Evolutionary conservation across 2,329 filamentous ascomycete genomes (phyloP), one percentile per base, ranked within the genome.

Genomic region (Biscogniauxia mediterranea): DNA sequence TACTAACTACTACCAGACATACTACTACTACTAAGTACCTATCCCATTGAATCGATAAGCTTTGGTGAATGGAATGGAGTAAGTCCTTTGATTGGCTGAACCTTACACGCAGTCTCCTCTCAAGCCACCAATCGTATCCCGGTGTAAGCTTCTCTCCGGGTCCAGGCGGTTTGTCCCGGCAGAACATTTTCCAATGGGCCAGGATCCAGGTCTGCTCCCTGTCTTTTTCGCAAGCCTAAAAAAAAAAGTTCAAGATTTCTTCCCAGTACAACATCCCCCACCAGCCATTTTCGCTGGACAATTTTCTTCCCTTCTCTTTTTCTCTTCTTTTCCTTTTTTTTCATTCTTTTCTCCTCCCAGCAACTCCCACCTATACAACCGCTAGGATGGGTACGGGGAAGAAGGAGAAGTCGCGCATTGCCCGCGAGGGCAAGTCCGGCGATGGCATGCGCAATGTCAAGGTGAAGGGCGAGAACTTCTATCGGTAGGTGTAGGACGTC

Each of bases 391-490:
- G 93, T 79, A 90, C 88, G 71, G 89, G 87, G 72, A 98, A 98
- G 84, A 97, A 97, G 79, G 94, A 98, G 80, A 88, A 87, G 66
- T 85, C 81, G 76, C 89, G 94, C 79, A 90, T 90, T 76, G 85
- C 84, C 81, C 90, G 93, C 76, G 88, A 97, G 84, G 92, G 92
- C 69, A 94, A 93, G 80, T 85, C 85, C 55, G 85, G 86, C 68
- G 90, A 95, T 86, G 92, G 92, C 76, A 92, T 97, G 86, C 88
- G 80, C 71, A 98, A 98, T 80, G 91, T 98, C 73, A 92, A 89
- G 72, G 83, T 88, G 70, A 99, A 99, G 81, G 95, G 95, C 79
- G 94, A 98, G 83, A 98, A 98, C 82, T 99, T 98, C 81, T 98
- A 98, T 82, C 88, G 91, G 84, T 89, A 80, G 67, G 82, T 55